These are phyloP conservation scores for Prunus persica DNA, from an alignment of 306 rosid genomes.

Conservation along the genomic window Prunus_persica_NCBIv2 NC_034016.1:15246001-15246500, in stretches of 20 bases:
- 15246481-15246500: constrained; percentile 67
- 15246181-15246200: no score
- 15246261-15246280: constrained; percentile 75
- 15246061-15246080: no score
- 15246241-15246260: constrained; percentile 88
- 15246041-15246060: no score
- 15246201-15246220: no score
- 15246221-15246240: constrained; percentile 11
- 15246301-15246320: constrained; percentile 55
- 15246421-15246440: constrained; percentile 45
- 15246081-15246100: no score
- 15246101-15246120: no score
- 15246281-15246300: constrained; percentile 71
- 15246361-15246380: neutral
- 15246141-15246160: no score
- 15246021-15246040: no score
- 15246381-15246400: neutral
- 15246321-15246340: constrained; percentile 37
- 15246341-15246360: neutral
- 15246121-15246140: no score
- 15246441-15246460: constrained; percentile 73
- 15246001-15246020: no score
- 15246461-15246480: constrained; percentile 77
- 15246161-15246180: no score
- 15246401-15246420: neutral